phyloP scores from a whole-genome alignment of 306 rosid genomes.

The Trifolium dubium region DNA sequence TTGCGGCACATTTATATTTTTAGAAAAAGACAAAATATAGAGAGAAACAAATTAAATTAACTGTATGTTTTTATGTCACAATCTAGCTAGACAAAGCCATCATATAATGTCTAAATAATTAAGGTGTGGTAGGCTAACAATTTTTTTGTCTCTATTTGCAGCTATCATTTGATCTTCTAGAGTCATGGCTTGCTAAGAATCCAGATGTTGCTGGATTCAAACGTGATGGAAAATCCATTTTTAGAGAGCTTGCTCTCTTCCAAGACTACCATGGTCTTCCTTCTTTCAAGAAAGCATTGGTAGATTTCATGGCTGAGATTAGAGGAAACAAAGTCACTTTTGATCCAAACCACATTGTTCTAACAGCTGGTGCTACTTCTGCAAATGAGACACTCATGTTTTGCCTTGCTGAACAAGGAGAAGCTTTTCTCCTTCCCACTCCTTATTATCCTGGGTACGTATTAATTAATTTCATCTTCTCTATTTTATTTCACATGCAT shows the following conservation, averaged over 20 bases:
- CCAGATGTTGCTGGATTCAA: constrained; percentile 78
- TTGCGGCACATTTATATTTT: background rate
- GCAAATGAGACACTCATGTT: constrained; percentile 90
- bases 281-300: constrained; percentile 79
- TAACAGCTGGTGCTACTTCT: constrained; percentile 82
- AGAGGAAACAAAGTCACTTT: constrained; percentile 73
- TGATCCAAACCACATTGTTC: constrained; percentile 70
- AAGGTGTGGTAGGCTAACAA: constrained; percentile 40
- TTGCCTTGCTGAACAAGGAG: constrained; percentile 75
- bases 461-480: background rate
- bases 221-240: constrained; percentile 77
- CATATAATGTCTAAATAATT: constrained; percentile 30
- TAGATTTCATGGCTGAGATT: constrained; percentile 78
- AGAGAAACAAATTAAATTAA: constrained; percentile 19
- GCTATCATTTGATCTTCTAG: constrained; percentile 85
- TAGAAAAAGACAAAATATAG: background rate
- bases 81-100: constrained; percentile 34
- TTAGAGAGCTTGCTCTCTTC: constrained; percentile 90
- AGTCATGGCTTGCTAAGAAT: constrained; percentile 78
- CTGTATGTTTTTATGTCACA: constrained; percentile 21
- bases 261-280: constrained; percentile 96
- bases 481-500: background rate
- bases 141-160: constrained; percentile 42
- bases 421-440: constrained; percentile 83
- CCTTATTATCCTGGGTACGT: constrained; percentile 90